Base-by-base conservation (phyloP, 164 flowering plant genomes). In the Malania oleifera region DNA sequence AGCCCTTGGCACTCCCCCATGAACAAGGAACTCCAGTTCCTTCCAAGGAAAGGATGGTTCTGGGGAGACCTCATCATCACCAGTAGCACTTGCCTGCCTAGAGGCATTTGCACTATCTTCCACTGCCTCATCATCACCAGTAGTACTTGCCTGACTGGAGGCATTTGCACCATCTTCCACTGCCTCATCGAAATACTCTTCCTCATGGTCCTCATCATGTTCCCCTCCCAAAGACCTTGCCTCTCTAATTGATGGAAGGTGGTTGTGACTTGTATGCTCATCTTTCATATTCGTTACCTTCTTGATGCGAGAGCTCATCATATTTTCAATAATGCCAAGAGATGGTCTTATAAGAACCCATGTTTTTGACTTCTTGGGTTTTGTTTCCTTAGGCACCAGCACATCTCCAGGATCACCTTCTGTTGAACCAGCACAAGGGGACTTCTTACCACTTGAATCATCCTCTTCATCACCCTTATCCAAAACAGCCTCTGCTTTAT, bases 341-440 rank as follows among this genome's bases (percentile, higher is more conserved):
- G 70, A 65, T 53, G 69, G 66, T 72, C 75, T 72, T 54, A 70
- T 65, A 1, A 29, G 22, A 60, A 63, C 61, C 79, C 82, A 72
- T 27, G 39, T 55, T 53, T 53, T 51, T 38, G 68, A 63, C 31
- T 60, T 59, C 12, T 31, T 6, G 14, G 47, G 18, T 56, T 64
- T 56, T 54, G 17, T 12, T 40, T 25, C 44, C 39, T 59, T 24
- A 8, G 26, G 24, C 35, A 6, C 63, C 39, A 5, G 13, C 44
- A 57, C 45, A 39, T 45, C 44, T 62, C 61, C 54, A 24, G 35
- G 54, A 40, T 57, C 60, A 51, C 31, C 15, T 44, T 26, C 60
- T 22, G 61, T 15, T 59, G 66, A 59, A 59, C 38, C 62, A 62
- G 56, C 66, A 57, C 52, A 46, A 29, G 39, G 61, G 52, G 56